phyloP scores from a whole-genome alignment of 768 basidiomycete species.

The Tylopilus vinaceipallidus region DNA sequence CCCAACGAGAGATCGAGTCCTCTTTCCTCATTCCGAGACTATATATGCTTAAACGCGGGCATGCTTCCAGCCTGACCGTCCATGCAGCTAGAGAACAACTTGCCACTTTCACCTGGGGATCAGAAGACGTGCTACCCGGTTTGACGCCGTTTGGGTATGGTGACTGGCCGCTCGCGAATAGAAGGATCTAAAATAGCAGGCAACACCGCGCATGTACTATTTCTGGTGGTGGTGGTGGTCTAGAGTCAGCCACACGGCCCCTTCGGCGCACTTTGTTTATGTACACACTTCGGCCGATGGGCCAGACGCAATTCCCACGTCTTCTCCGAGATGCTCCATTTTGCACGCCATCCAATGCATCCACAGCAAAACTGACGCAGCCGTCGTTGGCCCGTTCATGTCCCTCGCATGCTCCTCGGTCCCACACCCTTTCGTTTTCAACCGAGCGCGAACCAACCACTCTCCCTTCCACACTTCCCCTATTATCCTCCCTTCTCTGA shows the following conservation, averaged over 20 bases:
- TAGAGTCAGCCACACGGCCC: too few relatives aligned
- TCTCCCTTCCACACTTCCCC: not conserved
- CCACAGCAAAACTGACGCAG: constrained; percentile 23
- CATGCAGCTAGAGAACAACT: not conserved
- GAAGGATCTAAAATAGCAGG: not conserved
- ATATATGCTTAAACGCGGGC: not conserved
- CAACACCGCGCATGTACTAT: too few relatives aligned
- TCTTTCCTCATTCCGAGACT: not conserved
- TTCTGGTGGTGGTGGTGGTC: too few relatives aligned
- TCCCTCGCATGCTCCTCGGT: constrained; percentile 1
- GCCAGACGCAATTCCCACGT: constrained; percentile 7
- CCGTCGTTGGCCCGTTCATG: constrained; percentile 13
- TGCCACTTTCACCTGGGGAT: not conserved
- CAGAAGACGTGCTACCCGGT: not conserved
- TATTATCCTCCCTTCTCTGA: not conserved
- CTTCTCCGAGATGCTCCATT: constrained; percentile 1
- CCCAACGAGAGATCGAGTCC: not conserved
- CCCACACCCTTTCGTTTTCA: not conserved
- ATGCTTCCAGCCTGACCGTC: not conserved
- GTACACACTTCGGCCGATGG: constrained; percentile 16
- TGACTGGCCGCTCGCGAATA: not conserved
- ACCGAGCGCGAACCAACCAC: not conserved
- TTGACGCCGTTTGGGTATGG: not conserved
- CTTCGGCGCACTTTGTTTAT: not conserved
- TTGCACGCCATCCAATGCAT: constrained; percentile 14